Base-by-base conservation (phyloP, 2,329 filamentous ascomycete species). In the Cryphonectria parasitica region DNA sequence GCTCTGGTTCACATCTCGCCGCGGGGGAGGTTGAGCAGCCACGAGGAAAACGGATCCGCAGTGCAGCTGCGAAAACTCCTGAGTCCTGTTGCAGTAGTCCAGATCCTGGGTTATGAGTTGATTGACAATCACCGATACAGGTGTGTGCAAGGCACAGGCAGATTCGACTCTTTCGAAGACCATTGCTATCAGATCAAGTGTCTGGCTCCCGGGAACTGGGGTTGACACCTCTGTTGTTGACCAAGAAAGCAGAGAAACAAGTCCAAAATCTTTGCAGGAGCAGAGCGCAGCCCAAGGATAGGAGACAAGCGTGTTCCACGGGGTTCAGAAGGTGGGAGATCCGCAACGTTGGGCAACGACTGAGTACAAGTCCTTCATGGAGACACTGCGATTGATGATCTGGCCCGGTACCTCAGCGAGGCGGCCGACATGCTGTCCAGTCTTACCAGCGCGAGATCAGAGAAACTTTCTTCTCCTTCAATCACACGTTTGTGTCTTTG, bases 371-470 rank as follows among this genome's bases (percentile, higher is more conserved):
- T 52, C 49, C 52, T 49, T 64, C 39, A 61, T 64, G 65, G 65
- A 49, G 65, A 58, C 65, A 61, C 62, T 63, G 62, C 28, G 49
- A 61, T 61, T 71, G 69, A 52, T 52, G 66, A 34, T 61, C 65
- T 41, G 66, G 65, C 56, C 64, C 61, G 64, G 63, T 13, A 61
- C 54, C 69, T 68, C 69, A 65, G 49, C 66, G 66, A 66, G 69
- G 39, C 54, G 22, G 58, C 69, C 61, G 58, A 68, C 15, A 66
- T 60, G 49, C 61, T 28, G 58, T 61, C 31, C 31, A 61, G 31
- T 61, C 58, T 61, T 61, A 61, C 58, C 58, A 61, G 31, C 58
- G 31, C 10, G 31, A 39, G 31, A 34, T 39, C 34, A 17, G 58
- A 39, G 58, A 61, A n/a, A n/a, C 17, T 36, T 13, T 6, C 17